Base-by-base conservation (phyloP, 495 filamentous ascomycete species). In the Neurospora tetrasperma region DNA sequence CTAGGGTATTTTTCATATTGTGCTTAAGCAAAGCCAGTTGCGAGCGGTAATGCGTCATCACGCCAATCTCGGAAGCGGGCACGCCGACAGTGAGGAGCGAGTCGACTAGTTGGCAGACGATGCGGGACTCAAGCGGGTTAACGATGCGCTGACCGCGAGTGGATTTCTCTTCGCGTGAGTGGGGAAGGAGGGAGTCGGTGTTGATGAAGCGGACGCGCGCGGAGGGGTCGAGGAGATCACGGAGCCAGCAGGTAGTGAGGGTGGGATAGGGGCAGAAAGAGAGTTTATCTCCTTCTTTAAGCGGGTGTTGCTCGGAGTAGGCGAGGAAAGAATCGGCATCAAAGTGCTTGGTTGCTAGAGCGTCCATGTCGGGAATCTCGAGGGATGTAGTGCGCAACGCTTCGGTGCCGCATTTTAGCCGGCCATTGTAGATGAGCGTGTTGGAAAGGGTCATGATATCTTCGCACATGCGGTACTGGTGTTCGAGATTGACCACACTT, bases 381-480 rank as follows among this genome's bases (percentile, higher is more conserved):
- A 92, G 86, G 71, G 91, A 86, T 42, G 89, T 88, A 35, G 84
- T 80, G 40, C 94, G 93, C 9, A 97, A 90, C 68, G 88, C 85
- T 70, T 89, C 83, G 14, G 89, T 96, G 9, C 96, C 96, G 77
- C 96, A 99, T 79, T 96, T 96, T 10, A 99, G 87, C 6, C 89
- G 87, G 16, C 94, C 94, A 23, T 90, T 86, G 81, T 99, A 99
- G 78, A 99, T 97, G 39, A 99, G 89, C 7, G 88, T 92, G 83
- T 98, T 98, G 71, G 93, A 94, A 35, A 99, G 87, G 14, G 89
- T 86, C 96, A 98, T 98, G 71, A 99, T 91, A 41, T 98, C 95
- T 69, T 94, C 91, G 77, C 93, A 96, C 96, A 99, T 99, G 76
- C 96, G 93, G 77, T 99, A 99, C 79, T 99, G 96, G 75, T 97